Percentiles rank a stretch among this genome's conserved stretches.
Conservation (phyloP, 2,329 filamentous ascomycete species). For the Xylariaceae sp. region DNA sequence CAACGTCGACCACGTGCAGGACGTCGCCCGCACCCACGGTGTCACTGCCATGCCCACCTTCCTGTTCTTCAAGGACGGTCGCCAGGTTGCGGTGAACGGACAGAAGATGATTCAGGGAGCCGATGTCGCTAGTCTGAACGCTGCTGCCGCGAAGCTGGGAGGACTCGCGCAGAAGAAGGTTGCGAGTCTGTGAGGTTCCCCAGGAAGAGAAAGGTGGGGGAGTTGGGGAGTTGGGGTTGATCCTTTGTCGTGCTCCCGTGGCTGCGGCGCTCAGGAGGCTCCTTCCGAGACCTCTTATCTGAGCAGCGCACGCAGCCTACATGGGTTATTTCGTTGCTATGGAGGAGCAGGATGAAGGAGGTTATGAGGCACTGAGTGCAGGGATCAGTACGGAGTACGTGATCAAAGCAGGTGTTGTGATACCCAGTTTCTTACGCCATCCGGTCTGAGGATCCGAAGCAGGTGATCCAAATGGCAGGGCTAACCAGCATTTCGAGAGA, state of each 20-base stretch:
- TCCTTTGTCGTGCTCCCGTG: background rate
- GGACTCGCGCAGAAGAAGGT: conserved; percentile 35
- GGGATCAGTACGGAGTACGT: background rate
- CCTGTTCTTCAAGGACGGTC: conserved; percentile 53
- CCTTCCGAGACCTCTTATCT: background rate
- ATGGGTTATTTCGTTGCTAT: background rate
- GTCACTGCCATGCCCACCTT: conserved; percentile 56
- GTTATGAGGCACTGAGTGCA: background rate
- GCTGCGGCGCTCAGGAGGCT: background rate
- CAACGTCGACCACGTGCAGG: conserved; percentile 51
- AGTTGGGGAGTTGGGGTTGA: background rate
- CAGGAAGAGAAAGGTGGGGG: background rate
- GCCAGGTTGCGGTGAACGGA: conserved; percentile 39
- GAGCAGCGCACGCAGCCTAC: background rate
- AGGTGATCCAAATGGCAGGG: background rate
- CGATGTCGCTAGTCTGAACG: conserved; percentile 29
- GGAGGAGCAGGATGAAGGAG: background rate
- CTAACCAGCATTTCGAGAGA: background rate
- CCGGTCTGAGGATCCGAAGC: background rate
- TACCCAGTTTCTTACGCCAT: background rate
- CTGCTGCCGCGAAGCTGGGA: conserved; percentile 35
- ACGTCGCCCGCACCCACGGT: conserved; percentile 45
- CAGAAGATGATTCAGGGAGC: conserved; percentile 36
- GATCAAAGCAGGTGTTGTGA: background rate
- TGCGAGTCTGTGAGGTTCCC: conserved; percentile 11